phyloP scores from a whole-genome alignment of 1,284 basidiomycete genomes.

The Cryptococcus maquisensis region DNA sequence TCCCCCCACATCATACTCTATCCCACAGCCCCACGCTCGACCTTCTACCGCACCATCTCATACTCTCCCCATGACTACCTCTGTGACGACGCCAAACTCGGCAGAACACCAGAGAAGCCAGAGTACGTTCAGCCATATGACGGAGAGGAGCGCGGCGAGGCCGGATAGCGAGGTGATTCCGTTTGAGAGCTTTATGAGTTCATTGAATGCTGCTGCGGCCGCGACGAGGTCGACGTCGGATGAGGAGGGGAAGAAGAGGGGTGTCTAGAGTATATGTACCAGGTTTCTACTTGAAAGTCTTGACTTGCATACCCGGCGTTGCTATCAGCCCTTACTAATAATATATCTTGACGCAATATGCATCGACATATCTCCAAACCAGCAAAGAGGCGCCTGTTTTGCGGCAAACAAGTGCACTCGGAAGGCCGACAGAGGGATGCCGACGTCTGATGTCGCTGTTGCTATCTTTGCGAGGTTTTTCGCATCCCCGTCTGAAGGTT shows the following conservation, averaged over 20 bases:
- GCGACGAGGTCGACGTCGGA: background rate
- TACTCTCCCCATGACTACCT: background rate
- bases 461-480: too few species aligned
- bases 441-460: too few species aligned
- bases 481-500: too few species aligned
- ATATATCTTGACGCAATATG: too few species aligned
- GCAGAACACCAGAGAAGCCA: background rate
- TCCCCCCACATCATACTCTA: background rate
- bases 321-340: too few species aligned
- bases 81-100: background rate
- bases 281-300: too few species aligned
- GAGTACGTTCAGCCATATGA: conserved; percentile 1
- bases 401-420: too few species aligned
- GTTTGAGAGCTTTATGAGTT: conserved; percentile 20
- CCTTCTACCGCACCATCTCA: background rate
- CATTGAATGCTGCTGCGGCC: conserved; percentile 2
- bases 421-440: too few species aligned
- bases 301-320: too few species aligned
- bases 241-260: background rate
- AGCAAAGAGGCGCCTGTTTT: too few species aligned
- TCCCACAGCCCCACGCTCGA: background rate
- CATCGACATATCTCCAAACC: too few species aligned
- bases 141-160: conserved; percentile 20
- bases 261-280: too few species aligned
- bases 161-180: conserved; percentile 32